Conservation (phyloP, 306 rosid species). For the Albizia julibrissin region DNA sequence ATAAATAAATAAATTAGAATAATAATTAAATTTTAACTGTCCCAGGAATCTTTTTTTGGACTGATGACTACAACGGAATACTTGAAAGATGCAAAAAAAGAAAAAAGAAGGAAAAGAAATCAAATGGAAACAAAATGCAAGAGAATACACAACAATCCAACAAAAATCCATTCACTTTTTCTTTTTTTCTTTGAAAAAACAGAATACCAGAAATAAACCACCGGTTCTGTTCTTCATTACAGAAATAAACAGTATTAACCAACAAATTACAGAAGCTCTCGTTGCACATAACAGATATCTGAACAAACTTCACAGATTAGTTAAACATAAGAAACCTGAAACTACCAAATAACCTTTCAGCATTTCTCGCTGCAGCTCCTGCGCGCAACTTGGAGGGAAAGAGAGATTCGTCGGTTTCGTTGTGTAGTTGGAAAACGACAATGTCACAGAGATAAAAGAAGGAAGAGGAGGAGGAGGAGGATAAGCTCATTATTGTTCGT, state of each 20-base stretch:
- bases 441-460: slow-evolving; percentile 37
- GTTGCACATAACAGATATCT: neutral
- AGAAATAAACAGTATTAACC: neutral
- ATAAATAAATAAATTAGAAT: too few species aligned
- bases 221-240: neutral
- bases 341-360: neutral
- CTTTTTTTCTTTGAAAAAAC: neutral
- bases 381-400: slow-evolving; percentile 43
- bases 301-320: neutral
- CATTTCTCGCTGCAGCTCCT: slow-evolving; percentile 25
- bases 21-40: too few species aligned
- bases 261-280: neutral
- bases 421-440: slow-evolving; percentile 46
- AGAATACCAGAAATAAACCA: neutral
- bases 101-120: too few species aligned
- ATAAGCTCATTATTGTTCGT: slow-evolving; percentile 41
- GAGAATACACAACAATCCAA: too few species aligned
- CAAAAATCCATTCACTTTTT: neutral
- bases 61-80: too few species aligned
- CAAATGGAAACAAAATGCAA: neutral
- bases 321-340: neutral
- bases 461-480: slow-evolving; percentile 24
- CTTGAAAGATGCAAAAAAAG: too few species aligned
- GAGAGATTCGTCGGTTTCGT: slow-evolving; percentile 41
- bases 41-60: too few species aligned